Base-by-base conservation (phyloP, 768 basidiomycete genomes). In the Filobasidium floriforme region DNA sequence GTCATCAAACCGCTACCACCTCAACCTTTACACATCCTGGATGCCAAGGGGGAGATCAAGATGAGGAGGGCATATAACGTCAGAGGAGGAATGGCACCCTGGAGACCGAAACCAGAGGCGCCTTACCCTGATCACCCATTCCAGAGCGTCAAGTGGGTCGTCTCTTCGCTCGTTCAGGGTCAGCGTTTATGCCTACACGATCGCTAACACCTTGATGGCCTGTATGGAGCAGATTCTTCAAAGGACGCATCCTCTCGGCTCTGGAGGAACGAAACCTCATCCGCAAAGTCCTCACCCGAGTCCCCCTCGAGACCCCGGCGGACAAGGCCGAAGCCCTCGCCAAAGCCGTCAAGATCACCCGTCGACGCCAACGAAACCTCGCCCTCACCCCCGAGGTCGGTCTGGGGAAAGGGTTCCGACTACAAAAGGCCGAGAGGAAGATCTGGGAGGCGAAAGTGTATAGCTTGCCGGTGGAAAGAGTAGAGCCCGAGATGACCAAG, bases 111-210 rank as follows among this genome's bases (percentile, higher is more conserved):
- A 59, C 72, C 72, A n/a, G 41, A 44, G 11, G 70, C 72, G 28
- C 67, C 67, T 12, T 66, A 70, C 57, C 73, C 73, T n/a, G 70
- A 73, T 60, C 73, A 74, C 70, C 73, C 73, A 32, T 74, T 74
- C 59, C 59, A 68, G 55, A 69, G 69, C 43, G 66, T 70, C 29
- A 70, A 68, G 73, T 74, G 66, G 62, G 73, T 74, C 4, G 14
- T 51, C 28, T 10, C 24, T 15, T n/a, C 37, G 28, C 41, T 19
- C 60, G 32, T n/a, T 15, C 6, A 11, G 1, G 14, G 18, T 62
- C 1, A 1, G 3, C 9, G 9, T 37, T 37, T 37, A 9, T 37
- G 9, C 32, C 9, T 9, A 37, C 32, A 37, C 32, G n/a, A n/a
- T n/a, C n/a, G n/a, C n/a, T n/a, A n/a, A n/a, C n/a, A n/a, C n/a